Conservation (phyloP, 2,329 filamentous ascomycete genomes). For the Coniochaeta sp. region DNA sequence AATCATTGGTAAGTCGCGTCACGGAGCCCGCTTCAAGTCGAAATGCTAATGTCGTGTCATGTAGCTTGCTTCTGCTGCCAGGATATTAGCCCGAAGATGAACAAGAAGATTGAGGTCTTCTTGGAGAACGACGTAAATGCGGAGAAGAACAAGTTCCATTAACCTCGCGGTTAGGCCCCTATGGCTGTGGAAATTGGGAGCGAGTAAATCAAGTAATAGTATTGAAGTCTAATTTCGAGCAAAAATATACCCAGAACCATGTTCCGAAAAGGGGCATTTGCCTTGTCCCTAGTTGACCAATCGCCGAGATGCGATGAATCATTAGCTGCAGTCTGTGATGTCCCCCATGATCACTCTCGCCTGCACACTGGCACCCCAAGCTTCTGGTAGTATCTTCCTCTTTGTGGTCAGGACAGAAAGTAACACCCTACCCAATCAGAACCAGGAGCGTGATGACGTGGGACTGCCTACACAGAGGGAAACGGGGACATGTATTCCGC, state of each 20-base stretch:
- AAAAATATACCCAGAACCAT: not conserved
- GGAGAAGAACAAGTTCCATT: conserved; percentile 21
- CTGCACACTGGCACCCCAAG: too few relatives aligned
- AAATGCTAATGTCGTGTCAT: conserved; percentile 1
- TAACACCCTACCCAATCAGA: too few relatives aligned
- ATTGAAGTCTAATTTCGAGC: not conserved
- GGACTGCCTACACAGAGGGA: not conserved
- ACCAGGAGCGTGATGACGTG: too few relatives aligned
- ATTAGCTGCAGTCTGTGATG: too few relatives aligned
- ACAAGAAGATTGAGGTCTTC: conserved; percentile 27
- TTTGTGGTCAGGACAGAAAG: too few relatives aligned
- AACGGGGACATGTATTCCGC: not conserved
- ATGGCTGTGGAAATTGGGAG: not conserved
- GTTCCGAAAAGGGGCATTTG: not conserved
- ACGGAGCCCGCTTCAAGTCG: too few relatives aligned
- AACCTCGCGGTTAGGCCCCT: not conserved
- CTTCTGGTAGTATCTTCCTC: too few relatives aligned
- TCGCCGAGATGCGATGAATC: not conserved
- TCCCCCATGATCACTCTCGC: too few relatives aligned
- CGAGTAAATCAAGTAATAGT: not conserved
- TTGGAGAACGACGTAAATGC: conserved; percentile 24
- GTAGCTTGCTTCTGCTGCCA: conserved; percentile 22
- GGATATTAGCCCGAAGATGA: conserved; percentile 26
- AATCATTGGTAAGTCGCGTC: conserved; percentile 17
- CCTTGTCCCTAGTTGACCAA: not conserved